A percentile compares a stretch with the other conserved stretches of the same genome.
These are phyloP conservation scores for Actinomucor elegans DNA, from an alignment of 371 early-diverging fungal species.

Conservation along the genomic window DNA sequence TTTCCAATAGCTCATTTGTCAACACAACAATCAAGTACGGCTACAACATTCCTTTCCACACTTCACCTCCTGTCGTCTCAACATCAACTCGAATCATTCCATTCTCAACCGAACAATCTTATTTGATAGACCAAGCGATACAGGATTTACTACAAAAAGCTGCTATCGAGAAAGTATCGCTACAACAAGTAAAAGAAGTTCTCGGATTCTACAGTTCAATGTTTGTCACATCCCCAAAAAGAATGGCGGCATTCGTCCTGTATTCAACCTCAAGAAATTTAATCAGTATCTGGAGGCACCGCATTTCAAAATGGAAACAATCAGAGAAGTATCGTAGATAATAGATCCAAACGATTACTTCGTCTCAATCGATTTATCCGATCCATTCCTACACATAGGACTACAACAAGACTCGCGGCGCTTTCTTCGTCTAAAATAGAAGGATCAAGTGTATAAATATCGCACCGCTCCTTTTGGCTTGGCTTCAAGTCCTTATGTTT, in stretches of 20 bases:
- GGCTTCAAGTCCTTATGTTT: slow-evolving; percentile 39
- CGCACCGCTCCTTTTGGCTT: slow-evolving; percentile 47
- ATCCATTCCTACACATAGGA: slow-evolving; percentile 31
- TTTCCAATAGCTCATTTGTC: background rate
- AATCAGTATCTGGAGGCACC: slow-evolving; percentile 16
- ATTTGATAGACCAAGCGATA: background rate
- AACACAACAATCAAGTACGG: slow-evolving; percentile 1
- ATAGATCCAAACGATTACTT: slow-evolving; percentile 25
- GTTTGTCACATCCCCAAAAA: slow-evolving; percentile 30
- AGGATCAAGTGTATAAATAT: slow-evolving; percentile 45
- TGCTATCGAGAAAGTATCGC: background rate
- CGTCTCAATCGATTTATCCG: slow-evolving; percentile 30
- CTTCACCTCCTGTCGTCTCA: background rate
- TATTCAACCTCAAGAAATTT: slow-evolving; percentile 22
- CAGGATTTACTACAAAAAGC: background rate
- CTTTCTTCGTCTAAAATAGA: slow-evolving; percentile 46
- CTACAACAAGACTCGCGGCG: slow-evolving; percentile 16
- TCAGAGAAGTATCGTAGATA: slow-evolving; percentile 17
- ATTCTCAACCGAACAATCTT: background rate
- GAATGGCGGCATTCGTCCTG: slow-evolving; percentile 24
- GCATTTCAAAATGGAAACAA: slow-evolving; percentile 36
- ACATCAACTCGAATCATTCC: background rate
- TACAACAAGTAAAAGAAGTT: background rate
- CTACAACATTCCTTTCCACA: slow-evolving; percentile 6
- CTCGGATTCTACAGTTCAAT: slow-evolving; percentile 3